Conservation (phyloP, 169 alveolate genomes). For the Cryptosporidium viatorum region DNA sequence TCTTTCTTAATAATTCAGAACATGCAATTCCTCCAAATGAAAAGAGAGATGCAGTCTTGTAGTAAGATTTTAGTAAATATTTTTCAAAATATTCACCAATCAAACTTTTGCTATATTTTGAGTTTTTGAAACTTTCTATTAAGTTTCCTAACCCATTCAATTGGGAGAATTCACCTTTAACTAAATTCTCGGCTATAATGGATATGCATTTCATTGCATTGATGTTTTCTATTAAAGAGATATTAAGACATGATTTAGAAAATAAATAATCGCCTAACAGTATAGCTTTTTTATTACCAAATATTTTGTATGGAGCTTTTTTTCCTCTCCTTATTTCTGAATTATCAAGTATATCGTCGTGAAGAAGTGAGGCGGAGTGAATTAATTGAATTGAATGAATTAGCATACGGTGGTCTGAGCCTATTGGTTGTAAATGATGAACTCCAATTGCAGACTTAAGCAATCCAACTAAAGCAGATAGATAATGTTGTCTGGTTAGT, state of each 20-base stretch:
- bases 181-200: constrained; percentile 7
- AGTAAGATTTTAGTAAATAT: background rate
- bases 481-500: background rate
- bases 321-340: constrained; percentile 29
- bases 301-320: constrained; percentile 3
- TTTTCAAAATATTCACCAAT: background rate
- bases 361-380: constrained; percentile 13
- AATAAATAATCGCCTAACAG: constrained; percentile 12
- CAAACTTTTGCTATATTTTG: background rate
- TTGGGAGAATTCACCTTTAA: background rate
- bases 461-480: background rate
- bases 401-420: constrained; percentile 8
- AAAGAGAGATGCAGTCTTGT: constrained; percentile 21
- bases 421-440: background rate
- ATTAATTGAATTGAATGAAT: constrained; percentile 26
- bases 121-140: constrained; percentile 2
- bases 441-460: background rate
- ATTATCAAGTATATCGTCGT: constrained; percentile 14
- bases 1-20: constrained; percentile 1
- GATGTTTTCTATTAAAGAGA: constrained; percentile 4
- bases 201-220: constrained; percentile 26
- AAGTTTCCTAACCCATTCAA: background rate
- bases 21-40: constrained; percentile 26
- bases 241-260: constrained; percentile 8
- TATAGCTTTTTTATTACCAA: constrained; percentile 17